A percentile compares a stretch with the other conserved stretches of the same genome.
Conservation (phyloP, 192 early-diverging fungal species). For the Coemansia sp. region DNA sequence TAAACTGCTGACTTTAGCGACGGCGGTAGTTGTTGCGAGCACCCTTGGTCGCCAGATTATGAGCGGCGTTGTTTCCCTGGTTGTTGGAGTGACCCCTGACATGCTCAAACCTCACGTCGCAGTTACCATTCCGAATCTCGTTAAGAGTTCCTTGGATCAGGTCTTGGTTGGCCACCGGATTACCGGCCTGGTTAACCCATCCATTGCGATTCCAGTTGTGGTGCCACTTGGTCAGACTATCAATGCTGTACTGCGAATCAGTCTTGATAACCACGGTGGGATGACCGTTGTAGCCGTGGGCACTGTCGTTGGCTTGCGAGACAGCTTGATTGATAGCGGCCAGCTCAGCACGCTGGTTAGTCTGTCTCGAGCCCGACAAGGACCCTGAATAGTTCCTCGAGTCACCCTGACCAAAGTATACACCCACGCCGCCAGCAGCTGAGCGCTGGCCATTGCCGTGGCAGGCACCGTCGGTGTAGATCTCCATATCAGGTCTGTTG, state of each 20-base stretch:
- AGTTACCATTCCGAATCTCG: neutral
- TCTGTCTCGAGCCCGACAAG: constrained; percentile 19
- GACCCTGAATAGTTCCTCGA: constrained; percentile 52
- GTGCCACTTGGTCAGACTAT: constrained; percentile 21
- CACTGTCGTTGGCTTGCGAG: neutral
- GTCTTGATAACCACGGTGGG: constrained; percentile 15
- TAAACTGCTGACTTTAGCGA: neutral
- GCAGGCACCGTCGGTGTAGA: constrained; percentile 60
- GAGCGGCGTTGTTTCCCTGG: constrained; percentile 8
- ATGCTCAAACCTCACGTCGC: constrained; percentile 4
- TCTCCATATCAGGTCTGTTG: neutral
- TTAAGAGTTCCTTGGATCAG: constrained; percentile 7
- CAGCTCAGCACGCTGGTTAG: constrained; percentile 36
- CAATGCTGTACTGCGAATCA: constrained; percentile 24
- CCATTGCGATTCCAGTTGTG: constrained; percentile 26
- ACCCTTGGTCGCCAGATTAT: constrained; percentile 4
- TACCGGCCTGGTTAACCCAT: neutral
- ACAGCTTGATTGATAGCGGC: constrained; percentile 22
- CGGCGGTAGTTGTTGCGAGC: neutral
- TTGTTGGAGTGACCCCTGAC: neutral
- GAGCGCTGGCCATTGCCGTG: constrained; percentile 44
- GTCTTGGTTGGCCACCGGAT: constrained; percentile 9
- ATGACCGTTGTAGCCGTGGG: neutral
- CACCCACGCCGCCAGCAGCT: constrained; percentile 55
- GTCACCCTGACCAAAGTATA: constrained; percentile 53